These are phyloP conservation scores for Chenopodium berlandieri DNA, from an alignment of 148 eudicot genomes.

Conservation along the genomic window DNA sequence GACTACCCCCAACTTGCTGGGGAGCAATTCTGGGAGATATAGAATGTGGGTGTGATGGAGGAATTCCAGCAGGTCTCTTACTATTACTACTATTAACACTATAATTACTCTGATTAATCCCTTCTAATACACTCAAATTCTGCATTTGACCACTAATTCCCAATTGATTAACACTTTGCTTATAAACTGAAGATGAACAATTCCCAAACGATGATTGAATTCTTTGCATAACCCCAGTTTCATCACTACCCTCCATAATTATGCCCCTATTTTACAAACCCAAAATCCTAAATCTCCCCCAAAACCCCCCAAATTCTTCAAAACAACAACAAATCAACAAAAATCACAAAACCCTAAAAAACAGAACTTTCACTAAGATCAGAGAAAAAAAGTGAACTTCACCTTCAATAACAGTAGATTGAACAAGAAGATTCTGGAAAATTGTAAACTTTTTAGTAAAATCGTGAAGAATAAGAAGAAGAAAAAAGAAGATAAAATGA, in stretches of 20 bases:
- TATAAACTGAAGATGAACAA: slow-evolving; percentile 32
- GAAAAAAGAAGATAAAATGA: background rate
- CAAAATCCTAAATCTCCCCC: background rate
- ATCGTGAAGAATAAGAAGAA: background rate
- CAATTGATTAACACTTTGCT: slow-evolving; percentile 23
- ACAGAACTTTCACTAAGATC: background rate
- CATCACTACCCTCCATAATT: slow-evolving; percentile 39
- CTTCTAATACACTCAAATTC: slow-evolving; percentile 28
- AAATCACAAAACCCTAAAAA: slow-evolving; percentile 5
- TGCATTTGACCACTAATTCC: slow-evolving; percentile 30
- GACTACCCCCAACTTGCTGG: slow-evolving; percentile 27
- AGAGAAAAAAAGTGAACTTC: background rate
- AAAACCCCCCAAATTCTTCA: background rate
- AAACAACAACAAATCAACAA: background rate
- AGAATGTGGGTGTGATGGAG: slow-evolving; percentile 35
- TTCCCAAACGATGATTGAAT: slow-evolving; percentile 31
- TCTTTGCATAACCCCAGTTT: slow-evolving; percentile 33
- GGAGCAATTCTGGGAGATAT: slow-evolving; percentile 5
- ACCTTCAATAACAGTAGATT: background rate
- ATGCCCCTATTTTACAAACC: background rate
- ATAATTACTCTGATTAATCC: background rate
- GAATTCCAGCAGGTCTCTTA: slow-evolving; percentile 33
- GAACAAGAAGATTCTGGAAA: background rate
- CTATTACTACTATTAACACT: background rate
- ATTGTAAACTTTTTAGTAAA: background rate